Percentiles rank a stretch among this genome's conserved stretches.
Evolutionary conservation across 2,329 filamentous ascomycete species (phyloP).

Genomic region (Nothophoma quercina): DNA sequence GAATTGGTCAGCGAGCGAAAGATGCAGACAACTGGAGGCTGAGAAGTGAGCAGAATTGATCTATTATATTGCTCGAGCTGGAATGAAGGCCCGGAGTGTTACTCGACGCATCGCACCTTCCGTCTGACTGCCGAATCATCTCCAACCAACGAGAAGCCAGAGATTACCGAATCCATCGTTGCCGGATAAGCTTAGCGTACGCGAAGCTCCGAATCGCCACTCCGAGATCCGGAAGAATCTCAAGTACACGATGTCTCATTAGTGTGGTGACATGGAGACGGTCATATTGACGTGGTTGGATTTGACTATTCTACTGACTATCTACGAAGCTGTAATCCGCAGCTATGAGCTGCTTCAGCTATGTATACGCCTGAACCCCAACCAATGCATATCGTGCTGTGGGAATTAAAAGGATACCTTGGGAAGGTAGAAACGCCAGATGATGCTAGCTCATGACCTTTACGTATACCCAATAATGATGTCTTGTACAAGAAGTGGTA

Average conservation of each 20-base stretch:
- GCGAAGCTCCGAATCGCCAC: constrained; percentile 11
- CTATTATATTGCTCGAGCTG: constrained; percentile 11
- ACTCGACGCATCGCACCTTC: constrained; percentile 1
- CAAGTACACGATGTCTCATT: no score
- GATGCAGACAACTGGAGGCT: background rate
- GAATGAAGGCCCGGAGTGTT: constrained; percentile 14
- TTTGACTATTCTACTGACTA: background rate
- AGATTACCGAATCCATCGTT: constrained; percentile 8
- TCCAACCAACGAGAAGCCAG: constrained; percentile 11
- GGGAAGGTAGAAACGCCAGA: background rate
- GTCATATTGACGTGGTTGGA: no score
- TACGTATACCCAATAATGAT: constrained; percentile 1
- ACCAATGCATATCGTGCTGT: background rate
- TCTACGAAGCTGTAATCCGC: background rate
- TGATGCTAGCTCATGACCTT: background rate
- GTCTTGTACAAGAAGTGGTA: constrained; percentile 16
- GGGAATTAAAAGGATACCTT: background rate
- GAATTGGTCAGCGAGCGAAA: constrained; percentile 6
- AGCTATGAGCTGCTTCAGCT: background rate
- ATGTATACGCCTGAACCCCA: constrained; percentile 1
- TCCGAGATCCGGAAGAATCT: constrained; percentile 13
- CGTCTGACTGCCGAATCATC: constrained; percentile 13
- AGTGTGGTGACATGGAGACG: no score
- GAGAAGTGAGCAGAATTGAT: constrained; percentile 7
- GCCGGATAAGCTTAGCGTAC: constrained; percentile 1